phyloP scores from a whole-genome alignment of 2,329 filamentous ascomycete genomes.

The Hirsutella thompsonii region DNA sequence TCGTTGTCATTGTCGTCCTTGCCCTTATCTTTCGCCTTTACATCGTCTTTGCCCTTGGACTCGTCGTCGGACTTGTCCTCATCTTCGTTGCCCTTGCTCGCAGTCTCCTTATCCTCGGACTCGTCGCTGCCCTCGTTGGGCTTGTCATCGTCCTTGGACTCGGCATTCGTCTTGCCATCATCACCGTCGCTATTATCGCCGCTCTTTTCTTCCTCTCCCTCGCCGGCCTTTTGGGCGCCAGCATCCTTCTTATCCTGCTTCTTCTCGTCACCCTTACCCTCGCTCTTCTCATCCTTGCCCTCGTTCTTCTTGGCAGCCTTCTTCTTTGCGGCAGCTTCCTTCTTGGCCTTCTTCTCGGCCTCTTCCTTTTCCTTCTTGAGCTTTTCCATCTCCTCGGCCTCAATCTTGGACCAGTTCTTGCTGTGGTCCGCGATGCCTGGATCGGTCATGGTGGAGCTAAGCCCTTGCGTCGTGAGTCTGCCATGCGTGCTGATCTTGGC shows the following conservation, averaged over 20 bases:
- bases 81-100: slow-evolving; percentile 6
- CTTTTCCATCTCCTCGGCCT: slow-evolving; percentile 26
- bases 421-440: slow-evolving; percentile 20
- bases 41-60: not conserved
- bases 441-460: slow-evolving; percentile 25
- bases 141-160: too few species aligned
- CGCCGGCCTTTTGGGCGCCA: slow-evolving; percentile 3
- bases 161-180: too few species aligned
- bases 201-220: slow-evolving; percentile 4
- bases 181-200: slow-evolving; percentile 5
- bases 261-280: slow-evolving; percentile 11
- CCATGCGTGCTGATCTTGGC: slow-evolving; percentile 49
- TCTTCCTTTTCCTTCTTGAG: slow-evolving; percentile 24
- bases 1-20: not conserved
- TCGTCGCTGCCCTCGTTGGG: not conserved
- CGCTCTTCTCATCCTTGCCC: slow-evolving; percentile 11
- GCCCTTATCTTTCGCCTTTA: not conserved
- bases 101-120: slow-evolving; percentile 4
- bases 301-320: slow-evolving; percentile 12
- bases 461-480: slow-evolving; percentile 16
- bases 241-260: slow-evolving; percentile 5
- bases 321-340: slow-evolving; percentile 19
- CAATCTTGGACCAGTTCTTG: slow-evolving; percentile 32
- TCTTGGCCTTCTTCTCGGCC: slow-evolving; percentile 20
- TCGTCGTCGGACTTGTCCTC: not conserved